These are phyloP conservation scores for Catunica adiposa DNA, from an alignment of 2,329 filamentous ascomycete species.

Conservation along the genomic window DNA sequence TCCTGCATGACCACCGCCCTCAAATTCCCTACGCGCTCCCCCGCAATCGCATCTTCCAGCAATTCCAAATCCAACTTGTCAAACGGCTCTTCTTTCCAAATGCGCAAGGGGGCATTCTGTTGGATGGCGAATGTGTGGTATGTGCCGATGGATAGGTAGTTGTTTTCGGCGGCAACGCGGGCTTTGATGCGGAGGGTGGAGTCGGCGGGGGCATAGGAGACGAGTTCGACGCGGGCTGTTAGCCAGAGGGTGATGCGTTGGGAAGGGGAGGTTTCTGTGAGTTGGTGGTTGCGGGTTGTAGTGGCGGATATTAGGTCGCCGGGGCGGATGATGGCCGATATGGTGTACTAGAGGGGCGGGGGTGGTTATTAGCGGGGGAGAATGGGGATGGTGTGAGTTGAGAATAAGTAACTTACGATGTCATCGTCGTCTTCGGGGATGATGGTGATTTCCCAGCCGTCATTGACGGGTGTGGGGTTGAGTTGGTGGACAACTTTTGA, in stretches of 20 bases:
- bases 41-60: slow-evolving; percentile 58
- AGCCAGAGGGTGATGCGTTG: slow-evolving; percentile 41
- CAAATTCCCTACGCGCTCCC: slow-evolving; percentile 59
- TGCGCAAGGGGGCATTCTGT: slow-evolving; percentile 68
- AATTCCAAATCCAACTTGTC: slow-evolving; percentile 72
- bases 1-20: slow-evolving; percentile 92
- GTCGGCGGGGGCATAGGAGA: slow-evolving; percentile 40
- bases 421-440: slow-evolving; percentile 30
- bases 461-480: slow-evolving; percentile 19
- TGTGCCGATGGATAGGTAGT: slow-evolving; percentile 35
- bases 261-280: slow-evolving; percentile 31
- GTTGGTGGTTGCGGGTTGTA: slow-evolving; percentile 38
- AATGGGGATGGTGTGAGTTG: slow-evolving; percentile 6
- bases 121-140: slow-evolving; percentile 62
- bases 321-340: slow-evolving; percentile 41
- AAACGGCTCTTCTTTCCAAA: slow-evolving; percentile 75
- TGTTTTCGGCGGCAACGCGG: slow-evolving; percentile 35
- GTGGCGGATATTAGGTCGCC: slow-evolving; percentile 38
- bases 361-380: background rate
- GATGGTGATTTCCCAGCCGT: slow-evolving; percentile 25
- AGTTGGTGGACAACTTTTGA: background rate
- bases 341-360: slow-evolving; percentile 16
- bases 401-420: slow-evolving; percentile 24
- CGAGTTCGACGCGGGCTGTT: slow-evolving; percentile 38
- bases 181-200: slow-evolving; percentile 41